phyloP scores from a whole-genome alignment of 768 basidiomycete species.

The Flagelloscypha sp. region DNA sequence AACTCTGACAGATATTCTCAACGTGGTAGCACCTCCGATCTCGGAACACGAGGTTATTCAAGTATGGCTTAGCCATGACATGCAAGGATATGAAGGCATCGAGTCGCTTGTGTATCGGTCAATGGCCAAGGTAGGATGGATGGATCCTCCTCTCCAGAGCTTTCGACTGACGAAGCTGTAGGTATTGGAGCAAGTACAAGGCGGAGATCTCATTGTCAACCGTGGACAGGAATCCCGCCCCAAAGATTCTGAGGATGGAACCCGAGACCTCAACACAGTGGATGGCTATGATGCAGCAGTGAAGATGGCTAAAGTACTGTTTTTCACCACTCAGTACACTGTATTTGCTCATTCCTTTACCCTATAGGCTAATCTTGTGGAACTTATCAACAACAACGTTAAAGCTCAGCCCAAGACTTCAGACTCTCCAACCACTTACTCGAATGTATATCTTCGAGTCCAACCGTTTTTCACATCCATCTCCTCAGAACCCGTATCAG shows the following conservation, averaged over 20 bases:
- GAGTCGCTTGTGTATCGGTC: slow-evolving; percentile 91
- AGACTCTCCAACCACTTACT: slow-evolving; percentile 63
- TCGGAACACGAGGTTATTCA: slow-evolving; percentile 97
- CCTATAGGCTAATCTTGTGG: slow-evolving; percentile 65
- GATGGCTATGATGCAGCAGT: slow-evolving; percentile 79
- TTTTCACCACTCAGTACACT: slow-evolving; percentile 1
- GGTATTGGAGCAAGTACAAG: slow-evolving; percentile 94
- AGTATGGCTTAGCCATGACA: slow-evolving; percentile 92
- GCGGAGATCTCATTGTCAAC: slow-evolving; percentile 86
- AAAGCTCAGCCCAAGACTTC: slow-evolving; percentile 23
- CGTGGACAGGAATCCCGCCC: slow-evolving; percentile 69
- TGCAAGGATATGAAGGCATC: slow-evolving; percentile 93
- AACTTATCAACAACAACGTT: slow-evolving; percentile 59
- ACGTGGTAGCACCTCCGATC: slow-evolving; percentile 96
- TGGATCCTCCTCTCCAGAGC: slow-evolving; percentile 4
- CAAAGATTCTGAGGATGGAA: slow-evolving; percentile 41
- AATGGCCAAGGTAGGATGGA: slow-evolving; percentile 56
- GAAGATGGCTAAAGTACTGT: slow-evolving; percentile 69
- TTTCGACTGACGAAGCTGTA: slow-evolving; percentile 19
- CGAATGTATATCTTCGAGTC: slow-evolving; percentile 87
- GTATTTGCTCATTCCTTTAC: not conserved
- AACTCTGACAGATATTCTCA: slow-evolving; percentile 84
- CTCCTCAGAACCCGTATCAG: slow-evolving; percentile 20
- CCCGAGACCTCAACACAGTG: slow-evolving; percentile 71
- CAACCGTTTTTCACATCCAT: slow-evolving; percentile 73